A percentile compares a stretch with the other conserved stretches of the same genome.
Conservation (phyloP, 2,329 filamentous ascomycete species). For the Epichloe hybrida region DNA sequence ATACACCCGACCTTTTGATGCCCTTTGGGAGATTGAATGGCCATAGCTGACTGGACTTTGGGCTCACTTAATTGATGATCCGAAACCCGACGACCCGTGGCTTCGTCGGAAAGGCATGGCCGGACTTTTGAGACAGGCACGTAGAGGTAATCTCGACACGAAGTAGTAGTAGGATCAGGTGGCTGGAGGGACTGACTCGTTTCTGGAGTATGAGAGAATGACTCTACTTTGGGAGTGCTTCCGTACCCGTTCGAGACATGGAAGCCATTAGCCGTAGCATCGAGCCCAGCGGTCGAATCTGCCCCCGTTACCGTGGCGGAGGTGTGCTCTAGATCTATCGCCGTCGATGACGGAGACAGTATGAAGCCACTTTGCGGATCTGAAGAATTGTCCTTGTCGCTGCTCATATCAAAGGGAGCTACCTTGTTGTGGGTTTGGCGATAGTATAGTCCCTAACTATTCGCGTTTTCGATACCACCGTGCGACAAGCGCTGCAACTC, state of each 20-base stretch:
- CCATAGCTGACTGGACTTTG: not conserved
- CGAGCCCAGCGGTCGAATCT: not conserved
- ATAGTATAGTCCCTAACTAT: slow-evolving; percentile 2
- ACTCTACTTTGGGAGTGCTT: not conserved
- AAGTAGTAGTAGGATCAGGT: not conserved
- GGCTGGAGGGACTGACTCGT: not conserved
- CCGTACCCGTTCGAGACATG: not conserved
- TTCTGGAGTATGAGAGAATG: not conserved
- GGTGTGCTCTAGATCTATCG: not conserved
- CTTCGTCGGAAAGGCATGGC: slow-evolving; percentile 7
- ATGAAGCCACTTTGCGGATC: not conserved
- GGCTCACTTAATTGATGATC: not conserved
- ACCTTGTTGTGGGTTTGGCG: slow-evolving; percentile 9
- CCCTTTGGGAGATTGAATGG: not conserved
- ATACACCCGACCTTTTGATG: not conserved
- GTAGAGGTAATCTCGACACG: not conserved
- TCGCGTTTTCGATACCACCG: not conserved
- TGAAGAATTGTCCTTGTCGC: not conserved
- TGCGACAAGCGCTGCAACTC: slow-evolving; percentile 8
- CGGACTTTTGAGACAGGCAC: slow-evolving; percentile 12
- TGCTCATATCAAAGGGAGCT: slow-evolving; percentile 6
- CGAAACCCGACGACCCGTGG: not conserved
- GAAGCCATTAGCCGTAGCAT: not conserved
- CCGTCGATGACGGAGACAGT: slow-evolving; percentile 6
- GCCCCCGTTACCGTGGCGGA: not conserved